Base-by-base conservation (phyloP, 768 basidiomycete genomes). In the Melanogaster broomeanus region DNA sequence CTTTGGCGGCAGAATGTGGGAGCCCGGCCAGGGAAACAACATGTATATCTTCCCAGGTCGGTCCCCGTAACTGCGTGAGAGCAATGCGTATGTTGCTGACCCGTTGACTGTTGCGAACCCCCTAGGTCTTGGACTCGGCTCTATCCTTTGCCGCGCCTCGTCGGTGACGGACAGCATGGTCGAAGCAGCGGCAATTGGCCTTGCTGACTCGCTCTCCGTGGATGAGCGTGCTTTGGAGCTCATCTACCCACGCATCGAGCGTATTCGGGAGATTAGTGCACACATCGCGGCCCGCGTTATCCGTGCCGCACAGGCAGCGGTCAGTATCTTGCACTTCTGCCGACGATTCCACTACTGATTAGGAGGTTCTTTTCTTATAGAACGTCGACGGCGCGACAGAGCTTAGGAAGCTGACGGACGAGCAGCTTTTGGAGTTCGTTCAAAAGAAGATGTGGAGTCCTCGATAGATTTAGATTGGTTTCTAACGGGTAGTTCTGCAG, bases 21-120 rank as follows among this genome's bases (percentile, higher is more conserved):
- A 86, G 57, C 85, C 94, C 2, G 90, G 91, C 21, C 95, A 97
- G 71, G 93, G 93, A 24, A 97, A 96, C 68, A 98, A 96, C 70
- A 93, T 94, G 90, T 90, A 88, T 67, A 87, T 88, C 62, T 87
- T 87, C 77, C 84, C 84, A 43, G 81, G 83, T 82, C 37, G 15
- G 70, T 61, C 15, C 18, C 74, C 92, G 54, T 12, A 13, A 31
- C 15, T 27, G 4, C 25, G 8, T 27, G 4, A 31, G 15, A 11
- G 12, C 13, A 15, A 31, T 3, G 31, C n/a, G 12, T 13, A 15
- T 31, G 31, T 31, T 11, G 31, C 31, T 31, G 15, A 31, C 12
- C 12, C 12, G 12, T 28, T 64, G 51, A 55, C 39, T 4, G 15
- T 15, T 21, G 21, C 38, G 8, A 22, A 21, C 12, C n/a, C 12